Base-by-base conservation (phyloP, 106 monocot genomes). In the Dendrobium chrysotoxum region DNA sequence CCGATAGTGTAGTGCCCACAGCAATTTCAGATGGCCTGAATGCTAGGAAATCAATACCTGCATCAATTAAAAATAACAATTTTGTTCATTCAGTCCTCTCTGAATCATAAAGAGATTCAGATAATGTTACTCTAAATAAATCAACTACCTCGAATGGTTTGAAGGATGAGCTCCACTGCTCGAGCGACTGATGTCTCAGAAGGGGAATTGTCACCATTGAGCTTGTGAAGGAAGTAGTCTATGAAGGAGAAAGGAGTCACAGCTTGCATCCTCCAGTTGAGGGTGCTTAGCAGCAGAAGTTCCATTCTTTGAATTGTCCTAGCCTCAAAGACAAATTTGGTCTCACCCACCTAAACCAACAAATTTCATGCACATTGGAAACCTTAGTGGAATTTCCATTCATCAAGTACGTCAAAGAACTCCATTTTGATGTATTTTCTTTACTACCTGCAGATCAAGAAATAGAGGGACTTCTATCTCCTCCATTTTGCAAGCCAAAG, bases 291-390 rank as follows among this genome's bases (percentile, higher is more conserved):
- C 55, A 98, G 87, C 30, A 92, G 81, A 68, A 95, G 92, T 85
- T 98, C 98, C 98, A 98, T 98, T 85, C 95, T 98, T 82, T 95
- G 91, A 64, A 98, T 94, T 35, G 91, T 92, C 75, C 82, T 92
- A 35, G 91, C 91, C 77, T 98, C 94, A 84, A 98, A 98, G 18
- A 94, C 77, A 80, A 84, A 93, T 40, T 84, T 95, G 3, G 87
- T 67, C 7, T 95, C 92, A 0, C 85, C 85, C 10, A 98, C 86
- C 98, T 98, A 39, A 64, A 5, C 21, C 7, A 66, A 40, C 30
- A 70, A 28, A 35, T 21, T 70, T 13, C 68, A 68, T 13, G n/a
- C 8, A 13, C 26, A 6, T 68, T 30, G 11, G n/a, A 72, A 25
- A 42, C 45, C 75, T 45, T 50, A 28, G 20, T 61, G 23, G 5